Evolutionary conservation across 202 grass and related monocot species (phyloP).

Genomic region (Bolboschoenoplectus hybrid): DNA sequence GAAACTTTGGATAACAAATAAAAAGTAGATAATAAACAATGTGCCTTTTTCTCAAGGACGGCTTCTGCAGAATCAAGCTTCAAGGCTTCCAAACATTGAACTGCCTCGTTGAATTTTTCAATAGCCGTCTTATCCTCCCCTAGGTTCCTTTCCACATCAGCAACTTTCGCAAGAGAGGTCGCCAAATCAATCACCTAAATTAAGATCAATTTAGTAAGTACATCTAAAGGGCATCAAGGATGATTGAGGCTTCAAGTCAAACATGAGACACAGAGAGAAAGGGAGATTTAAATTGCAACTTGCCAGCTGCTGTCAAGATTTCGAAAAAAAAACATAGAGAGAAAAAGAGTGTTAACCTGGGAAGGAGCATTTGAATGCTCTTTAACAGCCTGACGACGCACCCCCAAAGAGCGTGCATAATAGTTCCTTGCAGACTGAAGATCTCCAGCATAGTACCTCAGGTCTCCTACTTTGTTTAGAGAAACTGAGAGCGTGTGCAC

Average conservation of each 20-base stretch:
- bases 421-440: conserved; percentile 84
- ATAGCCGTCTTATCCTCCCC: conserved; percentile 59
- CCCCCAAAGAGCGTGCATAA: conserved; percentile 83
- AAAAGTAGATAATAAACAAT: conserved; percentile 10
- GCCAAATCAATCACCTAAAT: conserved; percentile 87
- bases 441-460: conserved; percentile 83
- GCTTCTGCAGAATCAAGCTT: conserved; percentile 69
- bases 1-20: conserved; percentile 1
- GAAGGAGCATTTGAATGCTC: conserved; percentile 72
- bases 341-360: conserved; percentile 52
- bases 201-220: conserved; percentile 13
- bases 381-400: conserved; percentile 74
- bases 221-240: conserved; percentile 25
- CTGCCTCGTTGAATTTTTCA: conserved; percentile 78
- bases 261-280: neutral
- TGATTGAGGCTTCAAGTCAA: neutral
- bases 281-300: neutral
- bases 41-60: conserved; percentile 65
- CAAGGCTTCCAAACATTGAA: conserved; percentile 83
- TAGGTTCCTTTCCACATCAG: conserved; percentile 90
- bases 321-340: neutral
- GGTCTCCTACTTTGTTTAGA: conserved; percentile 94
- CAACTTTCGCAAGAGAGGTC: conserved; percentile 94
- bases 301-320: too few relatives aligned
- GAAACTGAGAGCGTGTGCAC: conserved; percentile 94